Evolutionary conservation across 2,329 filamentous ascomycete genomes (phyloP), one percentile per base, ranked within the genome.

Genomic region (Ophiostoma sp.): DNA sequence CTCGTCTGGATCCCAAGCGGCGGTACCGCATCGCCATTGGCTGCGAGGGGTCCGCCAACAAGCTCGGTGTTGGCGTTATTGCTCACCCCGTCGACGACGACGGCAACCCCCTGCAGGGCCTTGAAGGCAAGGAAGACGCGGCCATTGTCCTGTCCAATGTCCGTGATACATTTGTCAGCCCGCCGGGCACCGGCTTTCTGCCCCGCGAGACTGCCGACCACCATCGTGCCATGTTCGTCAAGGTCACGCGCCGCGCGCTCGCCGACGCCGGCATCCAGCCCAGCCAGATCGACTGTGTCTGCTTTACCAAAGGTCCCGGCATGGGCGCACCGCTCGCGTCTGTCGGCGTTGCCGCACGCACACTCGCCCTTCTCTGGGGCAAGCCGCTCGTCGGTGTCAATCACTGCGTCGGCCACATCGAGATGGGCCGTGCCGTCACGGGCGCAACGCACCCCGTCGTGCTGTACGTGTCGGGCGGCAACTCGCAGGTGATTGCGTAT

Each of bases 401-500:
- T 79, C 95, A 99, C 80, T 99, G 95, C 78, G 91, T 99, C 64
- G 95, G 95, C 60, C 95, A 99, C 79, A 98, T 99, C 75, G 95
- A 99, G 81, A 99, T 99, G 95, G 95, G 95, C 44, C 86, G 95
- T 66, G 85, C 90, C 70, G 97, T 99, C 76, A 98, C 95, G 4
- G 91, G 92, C 69, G 93, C 95, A 16, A 81, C 85, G 38, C 94
- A 99, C 79, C 95, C 95, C 0, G 93, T 98, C 47, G 95, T 99
- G 64, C 83, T 99, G 52, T 99, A 99, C 79, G 95, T 98, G 55
- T 92, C 88, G 36, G 95, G 95, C 71, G 95, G 95, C 69, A 99
- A 99, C 81, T 97, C 94, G 14, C 94, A 99, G 80, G 94, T 98
- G 40, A 98, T 98, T 73, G 95, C 95, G 64, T 99, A 98, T 80